These are phyloP conservation scores for Bipolaris zeicola DNA, from an alignment of 2,329 filamentous ascomycete genomes.

Conservation along the genomic window DNA sequence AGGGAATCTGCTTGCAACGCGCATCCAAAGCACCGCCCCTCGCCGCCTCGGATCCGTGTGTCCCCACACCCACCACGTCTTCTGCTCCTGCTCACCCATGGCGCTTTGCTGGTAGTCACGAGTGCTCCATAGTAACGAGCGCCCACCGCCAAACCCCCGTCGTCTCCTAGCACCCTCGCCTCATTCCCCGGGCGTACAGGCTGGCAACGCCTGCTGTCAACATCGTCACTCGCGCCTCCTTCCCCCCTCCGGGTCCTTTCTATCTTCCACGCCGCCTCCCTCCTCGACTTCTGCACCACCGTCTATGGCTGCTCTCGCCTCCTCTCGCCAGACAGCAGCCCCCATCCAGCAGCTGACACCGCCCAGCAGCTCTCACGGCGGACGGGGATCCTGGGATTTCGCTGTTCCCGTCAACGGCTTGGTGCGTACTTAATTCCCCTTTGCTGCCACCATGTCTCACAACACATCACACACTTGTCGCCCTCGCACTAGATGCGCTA, in stretches of 20 bases:
- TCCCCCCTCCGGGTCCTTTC: neutral
- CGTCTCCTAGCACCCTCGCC: neutral
- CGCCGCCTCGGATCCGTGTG: constrained; percentile 20
- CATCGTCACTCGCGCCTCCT: neutral
- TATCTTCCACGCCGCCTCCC: neutral
- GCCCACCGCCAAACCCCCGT: neutral
- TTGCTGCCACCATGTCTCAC: constrained; percentile 17
- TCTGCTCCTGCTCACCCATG: constrained; percentile 18
- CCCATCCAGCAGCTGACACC: constrained; percentile 46
- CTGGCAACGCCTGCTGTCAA: neutral
- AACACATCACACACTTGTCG: constrained; percentile 9
- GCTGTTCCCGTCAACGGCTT: constrained; percentile 46
- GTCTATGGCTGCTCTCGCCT: constrained; percentile 43
- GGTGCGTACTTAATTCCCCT: constrained; percentile 35
- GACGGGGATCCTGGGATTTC: constrained; percentile 46
- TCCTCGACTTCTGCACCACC: constrained; percentile 9
- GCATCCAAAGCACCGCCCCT: constrained; percentile 34
- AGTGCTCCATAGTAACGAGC: constrained; percentile 14
- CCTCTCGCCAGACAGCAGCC: constrained; percentile 37
- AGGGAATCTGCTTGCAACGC: constrained; percentile 35
- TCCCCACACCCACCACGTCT: constrained; percentile 24
- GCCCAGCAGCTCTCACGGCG: constrained; percentile 49
- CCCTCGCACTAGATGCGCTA: constrained; percentile 25
- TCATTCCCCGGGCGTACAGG: neutral
- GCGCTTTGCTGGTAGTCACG: constrained; percentile 18